Base-by-base conservation (phyloP, 2,329 filamentous ascomycete genomes). In the Exserohilum turcica region DNA sequence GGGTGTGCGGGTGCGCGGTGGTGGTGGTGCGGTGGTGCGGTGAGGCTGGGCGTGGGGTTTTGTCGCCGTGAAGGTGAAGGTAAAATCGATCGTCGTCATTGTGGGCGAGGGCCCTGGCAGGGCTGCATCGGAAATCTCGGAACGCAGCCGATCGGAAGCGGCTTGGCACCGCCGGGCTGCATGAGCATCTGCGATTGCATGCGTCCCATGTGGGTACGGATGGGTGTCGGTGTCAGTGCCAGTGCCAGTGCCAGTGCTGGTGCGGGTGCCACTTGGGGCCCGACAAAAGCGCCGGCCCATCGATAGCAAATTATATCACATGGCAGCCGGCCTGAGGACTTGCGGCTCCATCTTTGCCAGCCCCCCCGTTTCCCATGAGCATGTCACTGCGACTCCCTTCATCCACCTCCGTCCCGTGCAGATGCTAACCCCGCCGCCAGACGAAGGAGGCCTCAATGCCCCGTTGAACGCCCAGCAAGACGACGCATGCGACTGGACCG, bases 171-270 rank as follows among this genome's bases (percentile, higher is more conserved):
- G 45, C 24, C 13, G 33, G 43, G 29, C 42, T 46, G 42, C 33
- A 46, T n/a, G 24, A 9, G 21, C 43, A 40, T 52, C 48, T 40
- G 39, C 35, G 48, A 52, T 49, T 21, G 44, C 15, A 28, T 35
- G 44, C 24, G 38, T 49, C 37, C 35, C 35, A 42, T 40, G 38
- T n/a, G 15, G 12, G 13, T 15, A 37, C 43, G 29, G 36, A 7
- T 24, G 27, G 13, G 19, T 43, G 19, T 84, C 2, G 13, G 19
- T 43, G 19, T 84, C 2, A 75, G 80, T 45, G 0, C 65, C 79
- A 0, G 64, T 5, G 18, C 32, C n/a, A n/a, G n/a, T n/a, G n/a
- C n/a, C n/a, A n/a, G n/a, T n/a, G n/a, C n/a, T n/a, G n/a, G n/a
- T n/a, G n/a, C n/a, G n/a, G n/a, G n/a, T n/a, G n/a, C n/a, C n/a